Evolutionary conservation across 2,329 filamentous ascomycete species (phyloP).

Genomic region (Microcera coccophila): DNA sequence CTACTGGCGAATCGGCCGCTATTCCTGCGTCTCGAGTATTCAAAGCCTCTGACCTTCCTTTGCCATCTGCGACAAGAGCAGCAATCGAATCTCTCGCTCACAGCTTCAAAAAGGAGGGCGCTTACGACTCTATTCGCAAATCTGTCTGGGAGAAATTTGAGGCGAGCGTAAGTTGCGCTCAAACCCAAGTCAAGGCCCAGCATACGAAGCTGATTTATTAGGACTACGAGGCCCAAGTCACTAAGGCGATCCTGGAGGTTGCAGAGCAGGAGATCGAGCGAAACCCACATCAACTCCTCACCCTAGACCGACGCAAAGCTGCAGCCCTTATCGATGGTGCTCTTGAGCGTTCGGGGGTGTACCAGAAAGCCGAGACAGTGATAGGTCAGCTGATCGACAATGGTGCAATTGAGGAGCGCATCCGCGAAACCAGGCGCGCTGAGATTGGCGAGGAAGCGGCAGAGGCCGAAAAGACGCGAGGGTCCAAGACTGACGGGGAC

Average conservation of each 20-base stretch:
- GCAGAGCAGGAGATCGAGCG: slow-evolving; percentile 71
- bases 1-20: slow-evolving; percentile 13
- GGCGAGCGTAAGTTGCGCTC: slow-evolving; percentile 52
- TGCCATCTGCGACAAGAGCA: slow-evolving; percentile 67
- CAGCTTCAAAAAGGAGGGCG: slow-evolving; percentile 81
- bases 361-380: slow-evolving; percentile 64
- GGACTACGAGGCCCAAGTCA: slow-evolving; percentile 67
- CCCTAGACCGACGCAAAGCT: slow-evolving; percentile 69
- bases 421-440: slow-evolving; percentile 62
- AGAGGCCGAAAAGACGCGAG: slow-evolving; percentile 59
- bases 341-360: slow-evolving; percentile 71
- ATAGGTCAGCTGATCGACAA: slow-evolving; percentile 67
- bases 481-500: slow-evolving; percentile 68
- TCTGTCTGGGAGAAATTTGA: slow-evolving; percentile 73
- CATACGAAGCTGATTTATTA: slow-evolving; percentile 31
- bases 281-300: slow-evolving; percentile 67
- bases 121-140: slow-evolving; percentile 74
- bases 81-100: slow-evolving; percentile 74
- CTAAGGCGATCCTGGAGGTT: slow-evolving; percentile 63
- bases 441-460: slow-evolving; percentile 70
- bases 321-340: slow-evolving; percentile 74
- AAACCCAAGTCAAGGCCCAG: not conserved
- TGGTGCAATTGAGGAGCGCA: slow-evolving; percentile 62
- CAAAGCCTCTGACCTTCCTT: slow-evolving; percentile 70
- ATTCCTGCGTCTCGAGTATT: slow-evolving; percentile 45